These are phyloP conservation scores for Eucalyptus cladocalyx DNA, from an alignment of 345 rosid species.

Conservation along the genomic window DNA sequence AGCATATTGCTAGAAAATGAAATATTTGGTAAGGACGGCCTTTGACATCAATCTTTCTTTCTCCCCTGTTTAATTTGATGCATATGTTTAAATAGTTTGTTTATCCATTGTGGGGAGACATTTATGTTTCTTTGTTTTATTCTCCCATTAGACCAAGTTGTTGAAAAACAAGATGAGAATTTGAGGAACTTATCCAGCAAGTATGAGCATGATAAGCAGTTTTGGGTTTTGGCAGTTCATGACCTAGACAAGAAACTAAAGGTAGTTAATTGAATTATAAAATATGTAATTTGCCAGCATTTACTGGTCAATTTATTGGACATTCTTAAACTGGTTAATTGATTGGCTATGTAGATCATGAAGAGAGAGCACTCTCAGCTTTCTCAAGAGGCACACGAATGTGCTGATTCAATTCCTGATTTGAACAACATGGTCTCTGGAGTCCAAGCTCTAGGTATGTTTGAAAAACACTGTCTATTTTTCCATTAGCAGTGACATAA, in stretches of 20 bases:
- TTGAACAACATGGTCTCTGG: conserved; percentile 74
- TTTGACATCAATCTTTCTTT: background rate
- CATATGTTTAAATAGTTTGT: background rate
- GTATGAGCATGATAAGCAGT: conserved; percentile 46
- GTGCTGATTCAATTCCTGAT: conserved; percentile 70
- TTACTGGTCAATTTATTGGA: background rate
- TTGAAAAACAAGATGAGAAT: conserved; percentile 54
- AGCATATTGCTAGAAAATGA: background rate
- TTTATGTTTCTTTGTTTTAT: background rate
- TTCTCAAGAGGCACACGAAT: conserved; percentile 70
- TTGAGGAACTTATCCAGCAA: conserved; percentile 38
- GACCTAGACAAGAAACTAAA: conserved; percentile 49
- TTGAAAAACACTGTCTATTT: background rate
- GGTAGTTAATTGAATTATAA: conserved; percentile 17
- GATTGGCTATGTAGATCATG: conserved; percentile 41
- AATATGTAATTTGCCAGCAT: background rate
- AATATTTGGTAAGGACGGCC: background rate
- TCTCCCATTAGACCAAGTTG: conserved; percentile 44
- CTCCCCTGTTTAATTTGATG: background rate
- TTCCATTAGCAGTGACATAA: background rate
- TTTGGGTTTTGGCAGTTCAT: conserved; percentile 40
- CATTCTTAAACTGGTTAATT: background rate
- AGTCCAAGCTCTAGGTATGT: conserved; percentile 83
- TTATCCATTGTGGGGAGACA: background rate
- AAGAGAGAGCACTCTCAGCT: conserved; percentile 75